Evolutionary conservation across 2,329 filamentous ascomycete species (phyloP).

Genomic region (Ascochyta fabae): DNA sequence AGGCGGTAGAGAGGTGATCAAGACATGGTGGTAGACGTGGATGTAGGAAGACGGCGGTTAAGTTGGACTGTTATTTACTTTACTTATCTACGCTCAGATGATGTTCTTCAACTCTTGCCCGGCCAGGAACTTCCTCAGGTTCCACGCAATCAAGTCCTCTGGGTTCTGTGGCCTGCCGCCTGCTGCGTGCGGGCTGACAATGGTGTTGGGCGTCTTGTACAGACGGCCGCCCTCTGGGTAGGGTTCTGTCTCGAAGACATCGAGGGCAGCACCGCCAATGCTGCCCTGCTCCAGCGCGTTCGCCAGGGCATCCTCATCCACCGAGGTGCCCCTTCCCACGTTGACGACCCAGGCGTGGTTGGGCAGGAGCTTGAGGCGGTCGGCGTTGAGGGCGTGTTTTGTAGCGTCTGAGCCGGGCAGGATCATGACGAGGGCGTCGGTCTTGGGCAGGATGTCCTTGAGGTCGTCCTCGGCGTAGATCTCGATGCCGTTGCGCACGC

Average conservation of each 20-base stretch:
- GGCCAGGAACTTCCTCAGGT: constrained; percentile 65
- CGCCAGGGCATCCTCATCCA: constrained; percentile 74
- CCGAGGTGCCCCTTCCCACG: constrained; percentile 76
- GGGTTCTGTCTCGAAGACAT: constrained; percentile 78
- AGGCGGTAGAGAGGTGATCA: background rate
- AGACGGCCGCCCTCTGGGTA: constrained; percentile 59
- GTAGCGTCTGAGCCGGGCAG: constrained; percentile 62
- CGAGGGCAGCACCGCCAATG: constrained; percentile 77
- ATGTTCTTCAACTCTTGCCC: constrained; percentile 66
- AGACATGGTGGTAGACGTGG: too few relatives aligned
- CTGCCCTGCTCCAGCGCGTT: constrained; percentile 70
- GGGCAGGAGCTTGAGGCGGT: constrained; percentile 69
- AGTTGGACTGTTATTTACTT: too few relatives aligned
- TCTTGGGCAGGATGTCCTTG: constrained; percentile 60
- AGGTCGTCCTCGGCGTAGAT: constrained; percentile 64
- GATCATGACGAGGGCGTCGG: constrained; percentile 69
- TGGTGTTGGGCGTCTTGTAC: constrained; percentile 59
- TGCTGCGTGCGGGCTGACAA: constrained; percentile 64
- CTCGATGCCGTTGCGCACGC: constrained; percentile 65
- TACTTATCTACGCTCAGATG: constrained; percentile 36
- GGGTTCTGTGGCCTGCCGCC: constrained; percentile 67
- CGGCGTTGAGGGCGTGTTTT: constrained; percentile 62
- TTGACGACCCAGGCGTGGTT: constrained; percentile 71
- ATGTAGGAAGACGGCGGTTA: too few relatives aligned
- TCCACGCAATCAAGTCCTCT: constrained; percentile 66